Evolutionary conservation across 2,329 filamentous ascomycete genomes (phyloP).

Genomic region (Talaromyces sp.): DNA sequence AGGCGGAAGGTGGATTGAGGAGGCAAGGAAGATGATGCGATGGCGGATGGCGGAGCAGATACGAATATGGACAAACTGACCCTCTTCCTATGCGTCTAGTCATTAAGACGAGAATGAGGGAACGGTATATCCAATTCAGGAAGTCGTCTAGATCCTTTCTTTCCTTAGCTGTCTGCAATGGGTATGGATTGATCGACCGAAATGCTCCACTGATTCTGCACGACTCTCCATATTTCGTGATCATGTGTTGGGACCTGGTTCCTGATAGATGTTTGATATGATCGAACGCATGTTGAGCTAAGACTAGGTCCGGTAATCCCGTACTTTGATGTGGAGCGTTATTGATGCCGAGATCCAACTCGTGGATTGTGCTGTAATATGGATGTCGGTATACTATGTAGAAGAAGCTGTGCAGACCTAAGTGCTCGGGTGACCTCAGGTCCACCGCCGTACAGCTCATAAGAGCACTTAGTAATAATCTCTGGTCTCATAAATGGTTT

Average conservation of each 20-base stretch:
- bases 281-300: neutral
- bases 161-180: neutral
- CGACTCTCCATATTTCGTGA: neutral
- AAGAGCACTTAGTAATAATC: neutral
- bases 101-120: neutral
- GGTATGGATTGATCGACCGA: neutral
- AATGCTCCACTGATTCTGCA: neutral
- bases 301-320: neutral
- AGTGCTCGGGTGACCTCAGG: neutral
- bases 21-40: constrained; percentile 35
- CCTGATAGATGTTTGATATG: neutral
- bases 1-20: constrained; percentile 32
- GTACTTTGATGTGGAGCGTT: neutral
- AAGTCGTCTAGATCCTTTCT: neutral
- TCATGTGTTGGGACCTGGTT: neutral
- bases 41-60: constrained; percentile 38
- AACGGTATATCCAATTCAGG: neutral
- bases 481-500: neutral
- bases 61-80: constrained; percentile 26
- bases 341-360: neutral
- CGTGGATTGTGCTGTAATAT: neutral
- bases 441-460: neutral
- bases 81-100: neutral
- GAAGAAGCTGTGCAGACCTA: neutral
- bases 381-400: neutral